Evolutionary conservation across 1,139 yeast genomes (phyloP), one percentile per base, ranked within the genome.

Genomic region (Kodamaea plutei): DNA sequence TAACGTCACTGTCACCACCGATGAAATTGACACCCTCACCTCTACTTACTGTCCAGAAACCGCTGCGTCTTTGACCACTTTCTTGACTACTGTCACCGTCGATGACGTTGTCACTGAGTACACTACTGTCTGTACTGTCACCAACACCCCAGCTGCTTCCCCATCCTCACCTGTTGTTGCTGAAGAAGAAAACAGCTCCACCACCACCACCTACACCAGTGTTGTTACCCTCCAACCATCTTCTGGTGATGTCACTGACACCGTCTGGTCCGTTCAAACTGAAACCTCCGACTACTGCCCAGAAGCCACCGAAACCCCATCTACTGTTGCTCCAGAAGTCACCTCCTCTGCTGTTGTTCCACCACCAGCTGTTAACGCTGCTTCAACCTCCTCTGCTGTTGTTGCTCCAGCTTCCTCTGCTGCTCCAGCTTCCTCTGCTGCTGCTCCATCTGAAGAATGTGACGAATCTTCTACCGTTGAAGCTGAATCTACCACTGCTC

Each of bases 71-170:
- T 29, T 32, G 31, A 36, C 45, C 23, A 36, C 37, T 26, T 20
- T 30, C 25, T 31, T 31, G 25, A 31, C 38, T 34, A 40, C 45
- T 21, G 45, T 37, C 19, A 49, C 54, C 29, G 36, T 36, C 12
- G 28, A 26, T 24, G 48, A 41, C 21, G 42, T 35, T 19, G 42
- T 23, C 10, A 40, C 50, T 23, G 37, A 40, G 26, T 48, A 41
- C 48, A 47, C 53, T 28, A 50, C 54, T 14, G 44, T 41, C 30
- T 49, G 54, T 35, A 25, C 18, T 20, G 43, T 39, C 18, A 25
- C 24, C 12, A 22, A 31, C 21, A 36, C 42, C 20, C 36, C 39
- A 29, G 35, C 38, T 25, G 28, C 37, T 10, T n/a, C 36, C 42
- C 18, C n/a, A 29, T 19, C 32, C 8, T 20, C 24, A 20, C 23